Evolutionary conservation across 441 rosid genomes (phyloP), one percentile per base, ranked within the genome.

Genomic region (Hura crepitans): DNA sequence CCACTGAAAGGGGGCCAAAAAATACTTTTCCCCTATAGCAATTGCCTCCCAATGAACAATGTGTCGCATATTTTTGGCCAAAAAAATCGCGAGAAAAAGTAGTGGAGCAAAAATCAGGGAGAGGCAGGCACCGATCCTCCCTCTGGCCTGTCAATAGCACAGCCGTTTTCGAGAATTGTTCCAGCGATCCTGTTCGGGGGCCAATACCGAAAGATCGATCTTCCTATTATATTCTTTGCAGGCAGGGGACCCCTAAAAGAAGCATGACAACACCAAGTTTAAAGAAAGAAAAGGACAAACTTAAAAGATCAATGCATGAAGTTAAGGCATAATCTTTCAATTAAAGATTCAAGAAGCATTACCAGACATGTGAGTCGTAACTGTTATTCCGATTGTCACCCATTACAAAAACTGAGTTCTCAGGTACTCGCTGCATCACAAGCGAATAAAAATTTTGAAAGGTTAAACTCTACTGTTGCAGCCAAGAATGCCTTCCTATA

Each of bases 351-450:
- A 50, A 27, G 66, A 33, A 60, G 33, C 69, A 45, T 86, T 81
- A 95, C 99, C 99, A 95, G 12, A 89, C 89, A 2, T 95, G 99
- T 0, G 99, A 95, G 75, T 92, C 99, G 15, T 95, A 95, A 75
- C 96, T 91, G 70, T 95, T 92, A 78, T 95, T 95, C 13, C 98
- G 88, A 74, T 95, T 94, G 59, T 95, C 99, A 35, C 99, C 99
- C 97, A 94, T 94, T 78, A 94, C 97, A 66, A 92, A 92, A 50
- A 90, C 97, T 3, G 85, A 88, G 65, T 89, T 86, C 75, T 87
- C 91, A 0, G 96, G 97, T 73, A 90, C 87, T 10, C 78, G 83
- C 99, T 92, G 86, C 82, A 71, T 20, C 28, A 39, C 45, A 30
- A 37, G 67, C n/a, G 20, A 50, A 42, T 17, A 28, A 17, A 59